Base-by-base conservation (phyloP, 805 yeast species). In the Candida railenensis region DNA sequence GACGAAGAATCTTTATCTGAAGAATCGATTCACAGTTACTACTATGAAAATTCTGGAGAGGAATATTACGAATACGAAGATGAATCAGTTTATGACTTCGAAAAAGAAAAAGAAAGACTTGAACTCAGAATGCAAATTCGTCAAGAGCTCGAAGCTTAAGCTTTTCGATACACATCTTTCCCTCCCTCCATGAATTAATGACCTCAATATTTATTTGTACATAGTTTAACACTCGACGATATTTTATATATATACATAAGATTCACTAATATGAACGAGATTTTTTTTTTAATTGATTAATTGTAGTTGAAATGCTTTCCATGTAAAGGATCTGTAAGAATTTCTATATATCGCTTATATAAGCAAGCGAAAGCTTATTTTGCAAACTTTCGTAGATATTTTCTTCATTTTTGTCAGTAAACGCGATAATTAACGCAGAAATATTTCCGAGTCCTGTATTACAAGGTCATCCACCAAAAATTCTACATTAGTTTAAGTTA, bases 111-210 rank as follows among this genome's bases (percentile, higher is more conserved):
- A 42, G 76, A 71, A 51, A 58, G 73, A 48, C 51, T 58, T 22
- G 73, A 71, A 55, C 62, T 71, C 39, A 59, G 76, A 39, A 55
- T 63, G 45, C 74, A 69, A 48, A 62, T 71, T 44, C 51, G 69
- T 50, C 57, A 56, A 41, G 74, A 71, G 44, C 58, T 71, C 46
- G 61, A 59, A 44, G 48, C 48, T 14, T 57, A 47, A 44, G 30
- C 30, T 25, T 11, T 5, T 15, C 3, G 39, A 15, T 14, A 14
- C 14, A 36, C 18, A 33, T 33, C 18, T 33, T 15, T 15, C 18
- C n/a, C 8, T 33, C 15, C 36, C 15, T 33, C 15, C 18, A 33
- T 11, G 15, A 32, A 11, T 7, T 4, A 7, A 11, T 28, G 9
- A 28, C 37, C 7, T 16, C 16, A 16, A 22, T 42, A 42, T 42